A percentile compares a stretch with the other conserved stretches of the same genome.
Evolutionary conservation across 352 stramenopile genomes (phyloP).

Genomic region (Globisporangium orthogonon): DNA sequence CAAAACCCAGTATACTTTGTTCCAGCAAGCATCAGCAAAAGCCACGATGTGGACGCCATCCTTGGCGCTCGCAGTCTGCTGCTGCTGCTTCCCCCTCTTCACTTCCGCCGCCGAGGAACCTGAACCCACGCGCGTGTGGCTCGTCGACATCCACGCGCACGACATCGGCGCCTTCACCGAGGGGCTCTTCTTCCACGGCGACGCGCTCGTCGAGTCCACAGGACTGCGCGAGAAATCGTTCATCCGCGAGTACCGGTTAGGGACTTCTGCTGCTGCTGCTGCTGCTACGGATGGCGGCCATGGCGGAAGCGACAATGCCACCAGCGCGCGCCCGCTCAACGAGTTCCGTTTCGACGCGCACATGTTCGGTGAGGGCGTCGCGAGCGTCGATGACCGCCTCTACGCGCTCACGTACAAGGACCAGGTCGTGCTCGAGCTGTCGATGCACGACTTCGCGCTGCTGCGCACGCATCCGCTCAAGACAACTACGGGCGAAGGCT

Average conservation of each 20-base stretch:
- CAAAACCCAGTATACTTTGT: no score
- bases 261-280: no score
- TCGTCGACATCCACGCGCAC: constrained; percentile 65
- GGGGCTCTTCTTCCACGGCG: constrained; percentile 58
- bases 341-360: constrained; percentile 50
- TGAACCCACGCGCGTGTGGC: constrained; percentile 27
- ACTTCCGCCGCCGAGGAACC: no score
- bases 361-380: constrained; percentile 81
- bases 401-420: constrained; percentile 82
- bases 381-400: constrained; percentile 62
- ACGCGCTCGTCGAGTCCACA: constrained; percentile 67
- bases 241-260: constrained; percentile 52
- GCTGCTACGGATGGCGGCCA: background rate
- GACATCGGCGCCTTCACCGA: constrained; percentile 67
- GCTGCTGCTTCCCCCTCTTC: no score
- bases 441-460: constrained; percentile 45
- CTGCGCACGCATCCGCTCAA: constrained; percentile 43
- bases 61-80: no score
- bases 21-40: no score
- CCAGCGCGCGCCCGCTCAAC: constrained; percentile 12
- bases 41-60: no score
- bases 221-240: constrained; percentile 56
- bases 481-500: constrained; percentile 83
- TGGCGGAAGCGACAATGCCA: background rate
- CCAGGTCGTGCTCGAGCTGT: constrained; percentile 55